Evolutionary conservation across 1,284 basidiomycete genomes (phyloP), one percentile per base, ranked within the genome.

Genomic region (Cryptococcus wingfieldii): DNA sequence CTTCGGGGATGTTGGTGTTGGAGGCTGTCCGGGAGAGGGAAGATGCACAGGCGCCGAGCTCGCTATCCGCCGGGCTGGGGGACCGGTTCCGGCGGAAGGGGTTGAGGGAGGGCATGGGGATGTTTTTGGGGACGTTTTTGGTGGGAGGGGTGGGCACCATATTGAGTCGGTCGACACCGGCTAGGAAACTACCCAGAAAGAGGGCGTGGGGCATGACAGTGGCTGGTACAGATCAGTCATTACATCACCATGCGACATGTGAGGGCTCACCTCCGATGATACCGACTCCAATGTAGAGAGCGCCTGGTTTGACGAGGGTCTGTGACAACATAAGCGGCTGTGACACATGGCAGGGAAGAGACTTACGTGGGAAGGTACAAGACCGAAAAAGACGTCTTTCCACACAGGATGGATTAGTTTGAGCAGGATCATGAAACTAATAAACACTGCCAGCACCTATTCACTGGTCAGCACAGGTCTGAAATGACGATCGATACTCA

Each of bases 171-270:
- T 92, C 86, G 67, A 92, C 86, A 0, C 88, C 89, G 3, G 89
- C 87, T 18, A 95, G 82, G 38, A 87, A 84, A 3, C 89, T 91
- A 10, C 92, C 93, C 7, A 97, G 80, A 78, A 91, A 94, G 23
- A 97, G 81, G 45, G 88, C 87, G 72, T 97, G 94, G 0, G 94
- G 93, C 93, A 82, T 80, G 53, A 90, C 89, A 45, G 90, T 87
- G 27, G 88, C 87, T 89, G 64, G 5, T 14, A 4, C 25, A 8
- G 27, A 55, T n/a, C 47, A 52, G 14, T 25, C 23, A 23, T 23
- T 2, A 23, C 23, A 23, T 2, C 23, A 23, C 23, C 23, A 42
- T 23, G 12, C 23, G 9, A 19, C 23, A 1, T 7, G 12, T 37
- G 13, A 16, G 23, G 10, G 51, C 62, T 49, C 19, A 65, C 76